A percentile compares a stretch with the other conserved stretches of the same genome.
Evolutionary conservation across 306 rosid genomes (phyloP).

Genomic region (Sicyos edulis): DNA sequence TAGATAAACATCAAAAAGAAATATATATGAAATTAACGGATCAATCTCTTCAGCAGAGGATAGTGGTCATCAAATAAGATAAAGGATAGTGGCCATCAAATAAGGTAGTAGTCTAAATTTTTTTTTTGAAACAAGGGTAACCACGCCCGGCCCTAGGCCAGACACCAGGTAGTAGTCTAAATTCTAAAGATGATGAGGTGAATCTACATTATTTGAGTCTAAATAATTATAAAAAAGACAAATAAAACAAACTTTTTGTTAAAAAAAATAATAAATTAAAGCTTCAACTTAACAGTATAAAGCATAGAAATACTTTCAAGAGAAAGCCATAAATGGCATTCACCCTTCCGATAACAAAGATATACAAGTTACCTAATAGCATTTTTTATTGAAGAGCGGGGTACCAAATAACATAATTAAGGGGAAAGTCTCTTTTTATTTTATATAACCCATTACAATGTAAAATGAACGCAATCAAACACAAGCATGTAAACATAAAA

Average conservation of each 20-base stretch:
- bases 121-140: no score
- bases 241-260: neutral
- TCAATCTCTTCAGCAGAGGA: neutral
- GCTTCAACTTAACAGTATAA: neutral
- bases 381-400: neutral
- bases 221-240: neutral
- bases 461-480: neutral
- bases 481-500: neutral
- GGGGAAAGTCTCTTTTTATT: neutral
- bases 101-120: neutral
- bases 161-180: neutral
- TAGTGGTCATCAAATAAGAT: neutral
- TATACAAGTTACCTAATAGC: neutral
- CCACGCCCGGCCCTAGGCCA: no score
- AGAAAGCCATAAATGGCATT: neutral
- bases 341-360: neutral
- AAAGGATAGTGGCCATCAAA: neutral
- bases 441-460: neutral
- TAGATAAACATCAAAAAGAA: constrained; percentile 1
- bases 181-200: neutral
- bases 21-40: neutral
- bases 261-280: neutral
- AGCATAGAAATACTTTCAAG: neutral
- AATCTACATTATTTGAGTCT: neutral
- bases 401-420: neutral